Conservation (phyloP, 2,329 filamentous ascomycete genomes). For the Pseudogymnoascus sp. region DNA sequence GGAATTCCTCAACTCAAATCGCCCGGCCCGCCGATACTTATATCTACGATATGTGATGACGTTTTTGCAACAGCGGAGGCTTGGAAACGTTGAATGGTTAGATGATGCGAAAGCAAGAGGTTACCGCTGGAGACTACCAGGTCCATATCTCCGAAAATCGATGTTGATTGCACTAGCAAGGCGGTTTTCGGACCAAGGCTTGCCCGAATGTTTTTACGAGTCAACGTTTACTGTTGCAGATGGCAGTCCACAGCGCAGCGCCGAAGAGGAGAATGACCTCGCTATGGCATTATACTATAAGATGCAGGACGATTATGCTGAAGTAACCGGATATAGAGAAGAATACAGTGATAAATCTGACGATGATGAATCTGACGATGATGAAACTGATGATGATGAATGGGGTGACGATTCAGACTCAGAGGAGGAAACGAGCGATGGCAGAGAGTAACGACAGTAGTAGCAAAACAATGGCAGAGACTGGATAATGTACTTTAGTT, state of each 20-base stretch:
- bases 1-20: constrained; percentile 15
- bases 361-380: neutral
- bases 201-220: constrained; percentile 15
- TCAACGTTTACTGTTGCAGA: constrained; percentile 17
- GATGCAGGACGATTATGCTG: constrained; percentile 13
- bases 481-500: no score
- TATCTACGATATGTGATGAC: constrained; percentile 16
- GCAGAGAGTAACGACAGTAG: no score
- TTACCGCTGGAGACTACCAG: constrained; percentile 14
- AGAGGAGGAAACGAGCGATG: neutral
- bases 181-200: constrained; percentile 10
- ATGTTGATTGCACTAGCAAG: constrained; percentile 15
- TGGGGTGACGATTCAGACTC: neutral
- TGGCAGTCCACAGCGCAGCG: constrained; percentile 15
- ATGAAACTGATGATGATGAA: neutral
- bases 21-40: constrained; percentile 15
- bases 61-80: constrained; percentile 13
- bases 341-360: neutral
- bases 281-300: constrained; percentile 16
- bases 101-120: constrained; percentile 5
- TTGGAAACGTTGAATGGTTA: constrained; percentile 12
- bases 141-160: constrained; percentile 16
- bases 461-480: no score
- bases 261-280: constrained; percentile 17
- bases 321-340: neutral